A percentile compares a stretch with the other conserved stretches of the same genome.
phyloP scores from a whole-genome alignment of 2,329 filamentous ascomycete genomes.

The Xylaria sp. region DNA sequence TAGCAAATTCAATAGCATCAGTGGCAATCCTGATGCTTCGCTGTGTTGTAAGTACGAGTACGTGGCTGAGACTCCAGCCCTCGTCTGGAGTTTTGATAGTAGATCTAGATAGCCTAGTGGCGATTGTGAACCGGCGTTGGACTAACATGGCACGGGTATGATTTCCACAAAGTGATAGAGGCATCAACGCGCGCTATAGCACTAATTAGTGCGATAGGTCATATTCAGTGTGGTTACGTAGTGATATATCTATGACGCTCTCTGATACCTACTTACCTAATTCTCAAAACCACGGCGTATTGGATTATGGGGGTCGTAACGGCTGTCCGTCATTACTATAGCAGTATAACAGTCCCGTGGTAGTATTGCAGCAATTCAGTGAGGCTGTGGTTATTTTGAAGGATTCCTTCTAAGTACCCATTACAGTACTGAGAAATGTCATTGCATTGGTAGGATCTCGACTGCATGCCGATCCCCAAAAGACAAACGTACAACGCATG shows the following conservation, averaged over 20 bases:
- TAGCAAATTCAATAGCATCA: background rate
- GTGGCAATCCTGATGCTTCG: background rate
- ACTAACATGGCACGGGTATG: background rate
- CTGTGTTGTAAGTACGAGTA: background rate
- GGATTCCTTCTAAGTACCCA: conserved; percentile 8
- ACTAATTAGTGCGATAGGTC: background rate
- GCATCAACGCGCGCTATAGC: background rate
- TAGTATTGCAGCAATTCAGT: background rate
- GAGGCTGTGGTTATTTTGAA: conserved; percentile 1
- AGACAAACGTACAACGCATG: conserved; percentile 18
- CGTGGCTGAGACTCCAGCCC: background rate
- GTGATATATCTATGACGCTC: background rate
- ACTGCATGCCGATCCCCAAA: conserved; percentile 19
- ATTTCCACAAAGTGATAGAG: no score
- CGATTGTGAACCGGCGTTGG: background rate
- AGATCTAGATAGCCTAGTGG: background rate
- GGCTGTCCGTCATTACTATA: conserved; percentile 4
- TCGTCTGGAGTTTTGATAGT: background rate
- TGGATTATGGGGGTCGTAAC: background rate
- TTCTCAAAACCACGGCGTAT: background rate
- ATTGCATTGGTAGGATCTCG: conserved; percentile 27
- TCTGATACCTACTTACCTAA: background rate
- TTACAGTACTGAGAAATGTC: conserved; percentile 5
- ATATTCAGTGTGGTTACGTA: background rate
- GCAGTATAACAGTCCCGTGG: background rate